A percentile compares a stretch with the other conserved stretches of the same genome.
These are phyloP conservation scores for Teunomyces barrocoloradensis DNA, from an alignment of 805 yeast species.

Conservation along the genomic window DNA sequence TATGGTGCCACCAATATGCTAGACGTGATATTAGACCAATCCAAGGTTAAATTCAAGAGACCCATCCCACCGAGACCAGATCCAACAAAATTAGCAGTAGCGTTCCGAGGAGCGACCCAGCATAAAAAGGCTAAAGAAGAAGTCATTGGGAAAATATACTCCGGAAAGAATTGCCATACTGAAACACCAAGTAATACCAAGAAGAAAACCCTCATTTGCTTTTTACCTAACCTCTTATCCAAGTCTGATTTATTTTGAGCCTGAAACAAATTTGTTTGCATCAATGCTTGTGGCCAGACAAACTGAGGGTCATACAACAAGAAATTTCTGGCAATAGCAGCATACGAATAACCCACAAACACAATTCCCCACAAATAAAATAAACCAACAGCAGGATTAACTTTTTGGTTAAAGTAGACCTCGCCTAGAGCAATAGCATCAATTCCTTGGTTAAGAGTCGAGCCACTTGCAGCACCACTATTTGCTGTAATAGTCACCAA, in stretches of 20 bases:
- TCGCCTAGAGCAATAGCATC: conserved; percentile 46
- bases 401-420: conserved; percentile 37
- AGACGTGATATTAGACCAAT: conserved; percentile 26
- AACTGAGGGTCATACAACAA: conserved; percentile 24
- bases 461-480: conserved; percentile 36
- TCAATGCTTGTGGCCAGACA: conserved; percentile 25
- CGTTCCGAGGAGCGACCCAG: conserved; percentile 20
- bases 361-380: conserved; percentile 25
- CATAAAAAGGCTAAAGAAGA: conserved; percentile 24
- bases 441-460: conserved; percentile 48
- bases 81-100: conserved; percentile 19
- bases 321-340: conserved; percentile 22
- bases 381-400: conserved; percentile 28
- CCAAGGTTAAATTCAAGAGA: conserved; percentile 20
- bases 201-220: conserved; percentile 20
- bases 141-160: conserved; percentile 21
- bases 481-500: conserved; percentile 51
- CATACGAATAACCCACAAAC: conserved; percentile 24
- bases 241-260: conserved; percentile 9
- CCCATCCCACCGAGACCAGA: conserved; percentile 29
- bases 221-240: conserved; percentile 6
- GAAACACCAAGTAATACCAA: conserved; percentile 11
- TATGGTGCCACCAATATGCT: conserved; percentile 22
- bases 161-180: conserved; percentile 24
- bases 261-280: conserved; percentile 19